Evolutionary conservation across 1,284 basidiomycete species (phyloP), one percentile per base, ranked within the genome.

Genomic region (Athelia sp.): DNA sequence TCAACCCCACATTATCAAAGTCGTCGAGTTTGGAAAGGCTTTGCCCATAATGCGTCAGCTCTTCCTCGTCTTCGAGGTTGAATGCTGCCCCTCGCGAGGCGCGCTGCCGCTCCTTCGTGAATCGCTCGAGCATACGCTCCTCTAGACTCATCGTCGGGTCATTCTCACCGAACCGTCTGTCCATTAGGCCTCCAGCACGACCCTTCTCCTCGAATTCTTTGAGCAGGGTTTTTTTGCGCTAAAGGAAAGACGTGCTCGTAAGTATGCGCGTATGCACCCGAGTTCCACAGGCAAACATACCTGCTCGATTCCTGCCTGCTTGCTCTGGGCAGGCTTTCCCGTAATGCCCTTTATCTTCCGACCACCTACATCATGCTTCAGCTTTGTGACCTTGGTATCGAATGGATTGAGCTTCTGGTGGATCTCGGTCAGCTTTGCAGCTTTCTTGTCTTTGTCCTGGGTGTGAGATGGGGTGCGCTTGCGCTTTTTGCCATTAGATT

Each of bases 101-200:
- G 14, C 85, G 76, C 62, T 93, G 90, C 53, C 90, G 74, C 66
- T 98, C 96, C 53, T 81, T 81, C 4, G 94, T 98, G 66, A 98
- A 99, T 32, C 97, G 87, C 69, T 98, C 94, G 23, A 99, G 78
- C 87, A 98, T 98, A 56, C 93, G 90, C 60, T 99, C 96, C 65
- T 99, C 97, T 15, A 93, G 75, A 10, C 88, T 87, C 78, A 99
- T 84, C 10, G 82, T 80, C 1, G 94, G 85, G 59, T 99, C 86
- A 59, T 90, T 87, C 78, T 99, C 97, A 70, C 97, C 97, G 60
- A 99, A 98, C 35, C 97, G 87, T 49, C 93, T 82, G 68, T 99
- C 97, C 48, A 96, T 72, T 56, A 99, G 88, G 3, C 92, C 90
- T 10, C 95, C 94, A 13, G 87, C 83, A 56, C 87, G 87, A 45